Conservation (phyloP, 768 basidiomycete species). For the Auriscalpium orientale region DNA sequence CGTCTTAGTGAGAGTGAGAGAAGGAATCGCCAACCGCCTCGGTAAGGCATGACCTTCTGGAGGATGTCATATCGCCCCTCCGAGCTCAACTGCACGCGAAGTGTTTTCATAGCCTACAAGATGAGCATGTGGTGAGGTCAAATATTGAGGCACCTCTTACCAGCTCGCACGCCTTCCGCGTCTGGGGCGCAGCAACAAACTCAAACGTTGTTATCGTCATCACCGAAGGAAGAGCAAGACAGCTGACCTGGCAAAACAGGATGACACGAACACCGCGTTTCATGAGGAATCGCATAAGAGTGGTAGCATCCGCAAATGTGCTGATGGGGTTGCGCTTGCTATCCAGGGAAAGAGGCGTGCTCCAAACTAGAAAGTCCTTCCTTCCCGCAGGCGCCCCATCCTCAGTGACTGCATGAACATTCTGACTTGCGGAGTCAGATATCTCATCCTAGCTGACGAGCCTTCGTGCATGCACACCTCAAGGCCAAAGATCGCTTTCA, state of each 20-base stretch:
- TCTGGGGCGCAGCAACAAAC: constrained; percentile 33
- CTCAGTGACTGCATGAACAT: constrained; percentile 61
- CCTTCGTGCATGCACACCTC: constrained; percentile 22
- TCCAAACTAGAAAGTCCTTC: constrained; percentile 80
- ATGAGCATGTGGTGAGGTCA: background rate
- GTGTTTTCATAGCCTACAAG: constrained; percentile 66
- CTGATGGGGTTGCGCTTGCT: constrained; percentile 43
- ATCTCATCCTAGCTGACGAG: background rate
- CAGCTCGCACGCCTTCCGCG: constrained; percentile 75
- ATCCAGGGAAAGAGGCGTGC: constrained; percentile 49
- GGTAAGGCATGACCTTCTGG: constrained; percentile 70
- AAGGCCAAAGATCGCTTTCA: constrained; percentile 70
- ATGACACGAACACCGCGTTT: constrained; percentile 73
- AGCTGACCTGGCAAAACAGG: constrained; percentile 75
- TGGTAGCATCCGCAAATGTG: constrained; percentile 60
- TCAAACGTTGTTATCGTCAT: background rate
- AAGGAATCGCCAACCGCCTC: constrained; percentile 51
- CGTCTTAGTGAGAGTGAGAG: background rate
- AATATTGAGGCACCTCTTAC: constrained; percentile 29
- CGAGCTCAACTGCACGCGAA: constrained; percentile 61
- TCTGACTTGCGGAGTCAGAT: constrained; percentile 19
- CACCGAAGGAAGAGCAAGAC: background rate
- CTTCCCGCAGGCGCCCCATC: constrained; percentile 79
- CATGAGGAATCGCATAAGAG: constrained; percentile 76
- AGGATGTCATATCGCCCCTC: constrained; percentile 74